Base-by-base conservation (phyloP, 2,329 filamentous ascomycete genomes). In the Trichoderma guizhouense region DNA sequence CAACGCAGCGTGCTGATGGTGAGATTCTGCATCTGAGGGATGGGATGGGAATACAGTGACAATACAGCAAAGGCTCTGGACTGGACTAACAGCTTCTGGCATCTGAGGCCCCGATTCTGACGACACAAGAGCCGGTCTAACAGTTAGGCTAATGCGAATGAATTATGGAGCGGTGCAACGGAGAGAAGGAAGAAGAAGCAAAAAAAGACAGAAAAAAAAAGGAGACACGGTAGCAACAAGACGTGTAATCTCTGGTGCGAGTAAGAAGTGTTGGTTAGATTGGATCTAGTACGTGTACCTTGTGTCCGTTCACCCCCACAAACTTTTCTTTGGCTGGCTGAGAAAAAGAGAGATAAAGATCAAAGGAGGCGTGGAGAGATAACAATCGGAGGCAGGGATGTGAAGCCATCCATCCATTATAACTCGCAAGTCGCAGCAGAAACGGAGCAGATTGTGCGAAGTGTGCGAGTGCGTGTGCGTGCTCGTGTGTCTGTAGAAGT, bases 1-100 rank as follows among this genome's bases (percentile, higher is more conserved):
- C 58, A 64, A 70, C 68, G 47, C 60, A 69, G 26, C 64, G 26
- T 57, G 43, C 11, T 30, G 55, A 60, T 30, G 39, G 58, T 70
- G 47, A 67, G 51, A 67, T 55, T 69, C 24, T 62, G 66, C 30
- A 21, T 36, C 9, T 26, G 21, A n/a, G 6, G 34, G 39, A 43
- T 21, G 6, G 34, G 39, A 43, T 21, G 34, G 34, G 43, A 47
- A 47, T 47, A 47, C 36, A 39, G 36, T 39, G 15, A 18, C 15
- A 39, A 15, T 39, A 39, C 36, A 39, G 15, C 15, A 39, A 55
- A 60, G 65, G 24, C 65, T 30, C 18, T 14, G 47, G 26, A 24
- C 24, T 14, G 30, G 24, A 21, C 21, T 39, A 9, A 28, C 36
- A 55, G 21, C 47, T 26, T 36, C 18, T 36, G 51, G 24, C 21